These are phyloP conservation scores for Cicer bijugum DNA, from an alignment of 306 rosid genomes.

Conservation along the genomic window DNA sequence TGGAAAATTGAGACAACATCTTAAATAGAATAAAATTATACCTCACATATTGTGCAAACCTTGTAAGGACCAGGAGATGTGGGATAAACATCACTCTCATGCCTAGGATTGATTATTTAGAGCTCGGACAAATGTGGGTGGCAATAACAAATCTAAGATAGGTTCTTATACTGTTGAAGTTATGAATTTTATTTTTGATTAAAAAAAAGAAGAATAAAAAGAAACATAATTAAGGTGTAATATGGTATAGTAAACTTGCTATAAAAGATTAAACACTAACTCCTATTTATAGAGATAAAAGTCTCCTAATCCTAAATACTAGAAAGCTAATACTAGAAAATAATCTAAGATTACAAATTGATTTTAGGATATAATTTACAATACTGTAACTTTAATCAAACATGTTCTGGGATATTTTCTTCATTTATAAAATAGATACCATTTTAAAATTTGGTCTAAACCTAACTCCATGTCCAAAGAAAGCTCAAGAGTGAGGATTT, in stretches of 20 bases:
- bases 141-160: not conserved
- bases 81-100: not conserved
- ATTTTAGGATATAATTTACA: not conserved
- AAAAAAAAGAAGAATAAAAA: not conserved
- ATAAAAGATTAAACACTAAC: not conserved
- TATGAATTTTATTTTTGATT: not conserved
- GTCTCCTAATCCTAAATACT: not conserved
- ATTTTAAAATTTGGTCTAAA: not conserved
- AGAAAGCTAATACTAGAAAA: not conserved
- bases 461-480: no score
- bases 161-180: not conserved
- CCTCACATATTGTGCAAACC: not conserved
- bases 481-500: no score
- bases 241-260: not conserved
- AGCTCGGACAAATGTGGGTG: not conserved
- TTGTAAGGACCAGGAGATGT: not conserved
- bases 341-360: not conserved
- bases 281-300: not conserved
- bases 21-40: slow-evolving; percentile 16
- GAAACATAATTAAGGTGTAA: not conserved
- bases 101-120: not conserved
- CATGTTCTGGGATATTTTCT: not conserved
- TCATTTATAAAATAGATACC: not conserved
- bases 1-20: slow-evolving; percentile 41
- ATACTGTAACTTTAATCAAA: not conserved